Evolutionary conservation across 2,329 filamentous ascomycete genomes (phyloP).

Genomic region (Sporothrix phasma): DNA sequence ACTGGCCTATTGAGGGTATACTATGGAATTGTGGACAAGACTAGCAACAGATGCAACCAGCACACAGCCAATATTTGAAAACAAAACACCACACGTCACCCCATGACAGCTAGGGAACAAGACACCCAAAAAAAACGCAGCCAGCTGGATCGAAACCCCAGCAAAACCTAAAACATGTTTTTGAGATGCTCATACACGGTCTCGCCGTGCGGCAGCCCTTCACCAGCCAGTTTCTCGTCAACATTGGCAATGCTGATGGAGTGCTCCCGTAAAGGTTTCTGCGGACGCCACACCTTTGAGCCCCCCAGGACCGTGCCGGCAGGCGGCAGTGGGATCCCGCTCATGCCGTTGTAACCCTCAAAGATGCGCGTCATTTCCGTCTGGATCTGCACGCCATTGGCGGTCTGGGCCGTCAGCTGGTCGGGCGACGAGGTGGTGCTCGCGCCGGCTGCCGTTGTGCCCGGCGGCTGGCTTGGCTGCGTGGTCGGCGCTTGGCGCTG

Average conservation of each 20-base stretch:
- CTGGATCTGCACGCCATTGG: constrained; percentile 41
- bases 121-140: too few relatives aligned
- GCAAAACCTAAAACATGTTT: constrained; percentile 4
- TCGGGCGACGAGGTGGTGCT: background rate
- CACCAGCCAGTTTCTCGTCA: background rate
- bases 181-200: constrained; percentile 12
- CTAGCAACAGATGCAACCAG: too few relatives aligned
- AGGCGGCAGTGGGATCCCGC: constrained; percentile 11
- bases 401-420: constrained; percentile 20
- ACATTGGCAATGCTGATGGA: background rate
- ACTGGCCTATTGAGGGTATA: too few relatives aligned
- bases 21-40: too few relatives aligned
- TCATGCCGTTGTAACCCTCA: constrained; percentile 29
- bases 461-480: background rate
- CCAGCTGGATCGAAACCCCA: too few relatives aligned
- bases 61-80: too few relatives aligned
- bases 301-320: background rate
- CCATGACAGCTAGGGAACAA: too few relatives aligned
- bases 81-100: too few relatives aligned
- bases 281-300: background rate
- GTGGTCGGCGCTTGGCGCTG: background rate
- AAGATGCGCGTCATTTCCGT: constrained; percentile 44
- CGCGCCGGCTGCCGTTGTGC: background rate
- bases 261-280: too few relatives aligned
- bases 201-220: background rate